Conservation (phyloP, 2,329 filamentous ascomycete genomes). For the Neopestalotiopsis sp. region DNA sequence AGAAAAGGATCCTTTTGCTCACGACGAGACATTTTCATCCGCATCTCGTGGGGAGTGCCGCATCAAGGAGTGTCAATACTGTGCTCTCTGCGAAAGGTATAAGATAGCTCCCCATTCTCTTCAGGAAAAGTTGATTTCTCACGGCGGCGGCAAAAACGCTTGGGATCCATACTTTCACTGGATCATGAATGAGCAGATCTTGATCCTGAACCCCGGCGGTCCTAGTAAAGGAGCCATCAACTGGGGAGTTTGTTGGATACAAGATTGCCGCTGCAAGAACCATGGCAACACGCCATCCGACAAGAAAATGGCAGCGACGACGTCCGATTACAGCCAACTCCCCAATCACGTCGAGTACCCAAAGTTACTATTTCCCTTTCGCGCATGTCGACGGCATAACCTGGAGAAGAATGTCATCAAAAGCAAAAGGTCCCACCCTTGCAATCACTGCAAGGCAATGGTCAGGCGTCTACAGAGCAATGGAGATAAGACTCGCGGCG, state of each 20-base stretch:
- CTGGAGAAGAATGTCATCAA: not conserved
- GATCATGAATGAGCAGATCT: constrained; percentile 6
- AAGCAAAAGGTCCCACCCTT: not conserved
- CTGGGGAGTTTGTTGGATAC: not conserved
- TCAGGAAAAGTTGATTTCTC: not conserved
- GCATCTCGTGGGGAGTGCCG: not conserved
- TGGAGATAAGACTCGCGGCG: not conserved
- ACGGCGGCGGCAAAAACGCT: not conserved
- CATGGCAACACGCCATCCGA: too few relatives aligned
- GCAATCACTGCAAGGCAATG: too few relatives aligned
- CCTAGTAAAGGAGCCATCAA: not conserved
- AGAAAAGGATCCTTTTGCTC: not conserved
- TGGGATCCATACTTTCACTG: constrained; percentile 15
- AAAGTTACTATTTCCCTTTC: too few relatives aligned
- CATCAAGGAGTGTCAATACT: constrained; percentile 2
- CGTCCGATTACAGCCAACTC: too few relatives aligned
- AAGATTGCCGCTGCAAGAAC: not conserved
- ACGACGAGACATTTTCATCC: not conserved
- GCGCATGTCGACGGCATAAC: too few relatives aligned
- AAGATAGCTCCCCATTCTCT: not conserved
- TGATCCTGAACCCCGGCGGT: not conserved
- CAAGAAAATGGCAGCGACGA: too few relatives aligned
- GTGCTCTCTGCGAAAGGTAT: not conserved
- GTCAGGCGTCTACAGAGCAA: not conserved
- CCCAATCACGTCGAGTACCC: too few relatives aligned